Evolutionary conservation across 2,329 filamentous ascomycete genomes (phyloP).

Genomic region (Talaromyces piceae): DNA sequence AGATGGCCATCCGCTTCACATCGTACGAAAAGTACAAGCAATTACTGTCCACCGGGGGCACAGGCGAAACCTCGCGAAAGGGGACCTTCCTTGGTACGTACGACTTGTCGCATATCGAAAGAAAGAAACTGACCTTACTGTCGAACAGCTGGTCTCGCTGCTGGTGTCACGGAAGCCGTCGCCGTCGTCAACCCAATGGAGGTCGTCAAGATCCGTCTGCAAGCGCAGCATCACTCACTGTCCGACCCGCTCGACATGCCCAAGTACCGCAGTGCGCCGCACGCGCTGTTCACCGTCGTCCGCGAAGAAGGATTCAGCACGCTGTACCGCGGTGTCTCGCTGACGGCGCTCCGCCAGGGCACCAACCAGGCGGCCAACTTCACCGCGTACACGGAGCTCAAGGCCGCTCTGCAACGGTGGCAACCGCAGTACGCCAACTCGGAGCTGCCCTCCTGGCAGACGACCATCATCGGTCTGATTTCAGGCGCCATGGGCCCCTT

Average conservation of each 20-base stretch:
- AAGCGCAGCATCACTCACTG: constrained; percentile 97
- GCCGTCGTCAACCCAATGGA: constrained; percentile 98
- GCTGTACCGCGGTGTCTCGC: constrained; percentile 84
- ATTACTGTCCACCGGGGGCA: constrained; percentile 60
- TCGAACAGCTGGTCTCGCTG: constrained; percentile 69
- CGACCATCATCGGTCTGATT: constrained; percentile 81
- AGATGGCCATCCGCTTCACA: constrained; percentile 99
- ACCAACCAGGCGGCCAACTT: constrained; percentile 99
- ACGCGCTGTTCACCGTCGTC: constrained; percentile 76
- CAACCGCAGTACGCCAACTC: constrained; percentile 61
- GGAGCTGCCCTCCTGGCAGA: constrained; percentile 79
- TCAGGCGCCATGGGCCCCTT: constrained; percentile 92
- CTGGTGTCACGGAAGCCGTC: constrained; percentile 93
- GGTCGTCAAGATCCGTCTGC: constrained; percentile 95
- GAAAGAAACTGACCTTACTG: background rate
- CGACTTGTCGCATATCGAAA: constrained; percentile 32
- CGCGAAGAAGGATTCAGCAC: constrained; percentile 83
- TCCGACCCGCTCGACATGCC: constrained; percentile 92
- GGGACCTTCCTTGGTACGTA: constrained; percentile 62
- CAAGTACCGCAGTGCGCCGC: constrained; percentile 92
- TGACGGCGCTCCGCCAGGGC: constrained; percentile 89
- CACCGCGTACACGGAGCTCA: constrained; percentile 93
- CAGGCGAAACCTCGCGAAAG: constrained; percentile 60
- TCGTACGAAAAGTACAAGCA: constrained; percentile 96
- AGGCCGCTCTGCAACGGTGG: constrained; percentile 63